A percentile compares a stretch with the other conserved stretches of the same genome.
phyloP scores from a whole-genome alignment of 2,329 filamentous ascomycete genomes.

The Knoxdaviesia capensis region DNA sequence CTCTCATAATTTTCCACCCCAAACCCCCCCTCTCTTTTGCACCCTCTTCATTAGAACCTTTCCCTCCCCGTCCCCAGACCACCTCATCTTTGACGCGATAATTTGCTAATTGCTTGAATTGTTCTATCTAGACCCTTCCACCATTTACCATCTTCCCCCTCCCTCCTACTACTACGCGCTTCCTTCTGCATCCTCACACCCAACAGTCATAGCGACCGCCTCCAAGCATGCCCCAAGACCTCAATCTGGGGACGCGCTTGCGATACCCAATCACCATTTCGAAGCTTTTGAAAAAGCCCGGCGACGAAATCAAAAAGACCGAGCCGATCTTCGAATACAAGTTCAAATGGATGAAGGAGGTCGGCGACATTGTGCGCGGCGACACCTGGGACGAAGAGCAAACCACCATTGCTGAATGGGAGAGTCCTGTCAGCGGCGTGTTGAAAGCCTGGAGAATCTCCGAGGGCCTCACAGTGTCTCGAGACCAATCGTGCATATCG shows the following conservation, averaged over 20 bases:
- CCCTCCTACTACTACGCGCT: no score
- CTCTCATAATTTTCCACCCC: no score
- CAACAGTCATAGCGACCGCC: no score
- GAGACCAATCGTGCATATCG: constrained; percentile 41
- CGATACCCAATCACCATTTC: constrained; percentile 89
- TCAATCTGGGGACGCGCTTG: constrained; percentile 40
- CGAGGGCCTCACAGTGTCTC: constrained; percentile 41
- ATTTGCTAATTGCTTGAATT: no score
- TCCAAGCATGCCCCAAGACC: constrained; percentile 19
- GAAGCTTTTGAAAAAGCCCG: constrained; percentile 56
- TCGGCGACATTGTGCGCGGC: constrained; percentile 42
- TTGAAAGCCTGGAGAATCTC: constrained; percentile 58
- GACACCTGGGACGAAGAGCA: constrained; percentile 46
- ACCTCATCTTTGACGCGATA: no score
- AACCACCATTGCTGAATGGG: constrained; percentile 57
- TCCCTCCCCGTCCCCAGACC: no score
- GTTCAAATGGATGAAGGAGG: constrained; percentile 60
- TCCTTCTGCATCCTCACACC: no score
- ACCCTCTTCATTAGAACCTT: no score
- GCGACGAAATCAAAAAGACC: constrained; percentile 56
- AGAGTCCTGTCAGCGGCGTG: constrained; percentile 65
- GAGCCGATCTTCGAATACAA: constrained; percentile 72
- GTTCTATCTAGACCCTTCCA: no score
- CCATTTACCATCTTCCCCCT: no score
- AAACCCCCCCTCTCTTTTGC: no score